These are phyloP conservation scores for Chernovozyma sophiae-reginae DNA, from an alignment of 1,139 yeast genomes.

Conservation along the genomic window DNA sequence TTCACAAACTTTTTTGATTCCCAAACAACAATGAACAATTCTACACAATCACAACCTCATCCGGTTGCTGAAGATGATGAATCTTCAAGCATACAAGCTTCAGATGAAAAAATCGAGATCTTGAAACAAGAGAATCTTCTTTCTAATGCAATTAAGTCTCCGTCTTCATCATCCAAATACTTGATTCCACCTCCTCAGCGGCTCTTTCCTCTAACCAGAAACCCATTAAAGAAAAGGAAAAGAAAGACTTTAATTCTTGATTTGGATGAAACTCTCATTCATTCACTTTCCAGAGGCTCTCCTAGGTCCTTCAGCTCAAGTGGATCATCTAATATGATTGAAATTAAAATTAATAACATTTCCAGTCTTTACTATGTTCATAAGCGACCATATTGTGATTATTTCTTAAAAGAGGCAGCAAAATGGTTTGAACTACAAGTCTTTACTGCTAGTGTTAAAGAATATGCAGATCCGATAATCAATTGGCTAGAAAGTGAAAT, in stretches of 20 bases:
- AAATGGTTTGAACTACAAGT: conserved; percentile 88
- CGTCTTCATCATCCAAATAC: conserved; percentile 48
- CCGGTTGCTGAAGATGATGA: conserved; percentile 1
- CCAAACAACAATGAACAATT: neutral
- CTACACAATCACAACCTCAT: neutral
- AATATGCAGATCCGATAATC: conserved; percentile 95
- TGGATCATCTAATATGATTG: conserved; percentile 73
- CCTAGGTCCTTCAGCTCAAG: conserved; percentile 36
- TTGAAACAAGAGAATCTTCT: conserved; percentile 35
- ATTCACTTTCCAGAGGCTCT: conserved; percentile 70
- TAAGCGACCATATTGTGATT: conserved; percentile 88
- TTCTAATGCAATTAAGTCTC: conserved; percentile 53
- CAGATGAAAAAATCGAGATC: conserved; percentile 40
- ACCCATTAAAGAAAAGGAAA: conserved; percentile 32
- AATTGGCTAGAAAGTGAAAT: conserved; percentile 65
- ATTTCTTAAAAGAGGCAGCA: conserved; percentile 69
- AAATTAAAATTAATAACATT: conserved; percentile 64
- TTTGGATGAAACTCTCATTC: conserved; percentile 90
- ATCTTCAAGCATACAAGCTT: conserved; percentile 11
- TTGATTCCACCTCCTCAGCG: conserved; percentile 47
- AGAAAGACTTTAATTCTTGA: conserved; percentile 79
- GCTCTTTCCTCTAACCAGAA: conserved; percentile 39
- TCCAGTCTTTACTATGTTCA: conserved; percentile 86
- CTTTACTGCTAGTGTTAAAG: conserved; percentile 91
- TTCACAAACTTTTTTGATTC: conserved; percentile 31